Conservation (phyloP, 352 stramenopile species). For the Phytophthora idaei region DNA sequence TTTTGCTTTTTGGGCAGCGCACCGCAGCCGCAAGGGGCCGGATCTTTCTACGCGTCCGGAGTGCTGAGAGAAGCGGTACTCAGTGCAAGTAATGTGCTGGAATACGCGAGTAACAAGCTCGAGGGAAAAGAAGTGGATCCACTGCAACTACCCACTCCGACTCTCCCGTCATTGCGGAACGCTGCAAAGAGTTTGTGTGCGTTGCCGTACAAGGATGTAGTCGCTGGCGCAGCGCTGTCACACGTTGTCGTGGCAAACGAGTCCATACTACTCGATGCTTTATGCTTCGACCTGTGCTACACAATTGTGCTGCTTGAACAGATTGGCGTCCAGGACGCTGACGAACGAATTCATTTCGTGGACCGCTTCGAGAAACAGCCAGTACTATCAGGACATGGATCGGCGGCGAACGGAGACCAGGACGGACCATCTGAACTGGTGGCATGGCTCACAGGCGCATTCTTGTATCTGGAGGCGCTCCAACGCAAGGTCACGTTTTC, state of each 20-base stretch:
- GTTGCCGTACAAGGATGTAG: conserved; percentile 30
- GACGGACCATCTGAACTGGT: conserved; percentile 40
- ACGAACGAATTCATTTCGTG: conserved; percentile 62
- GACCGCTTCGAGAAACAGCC: conserved; percentile 48
- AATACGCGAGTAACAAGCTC: conserved; percentile 19
- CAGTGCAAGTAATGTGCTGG: conserved; percentile 39
- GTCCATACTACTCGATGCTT: conserved; percentile 21
- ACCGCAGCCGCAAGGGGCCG: conserved; percentile 47
- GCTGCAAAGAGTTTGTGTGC: conserved; percentile 51
- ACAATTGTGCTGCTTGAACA: conserved; percentile 62
- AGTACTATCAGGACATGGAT: conserved; percentile 17
- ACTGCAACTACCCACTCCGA: conserved; percentile 55
- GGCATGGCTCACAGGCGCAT: conserved; percentile 71
- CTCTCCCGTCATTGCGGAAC: conserved; percentile 38
- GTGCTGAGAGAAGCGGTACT: conserved; percentile 36
- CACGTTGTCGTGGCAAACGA: conserved; percentile 12
- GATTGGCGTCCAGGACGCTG: conserved; percentile 54
- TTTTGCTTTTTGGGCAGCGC: conserved; percentile 58
- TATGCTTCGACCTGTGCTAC: conserved; percentile 73
- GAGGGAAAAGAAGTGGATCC: conserved; percentile 15
- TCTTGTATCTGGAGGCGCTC: conserved; percentile 68
- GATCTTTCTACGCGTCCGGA: conserved; percentile 61
- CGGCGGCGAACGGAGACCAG: conserved; percentile 2
- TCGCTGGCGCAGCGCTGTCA: conserved; percentile 3
- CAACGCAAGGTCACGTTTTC: conserved; percentile 60